Percentiles rank a stretch among this genome's conserved stretches.
Conservation (phyloP, 495 filamentous ascomycete species). For the Ascobolus immersus region DNA sequence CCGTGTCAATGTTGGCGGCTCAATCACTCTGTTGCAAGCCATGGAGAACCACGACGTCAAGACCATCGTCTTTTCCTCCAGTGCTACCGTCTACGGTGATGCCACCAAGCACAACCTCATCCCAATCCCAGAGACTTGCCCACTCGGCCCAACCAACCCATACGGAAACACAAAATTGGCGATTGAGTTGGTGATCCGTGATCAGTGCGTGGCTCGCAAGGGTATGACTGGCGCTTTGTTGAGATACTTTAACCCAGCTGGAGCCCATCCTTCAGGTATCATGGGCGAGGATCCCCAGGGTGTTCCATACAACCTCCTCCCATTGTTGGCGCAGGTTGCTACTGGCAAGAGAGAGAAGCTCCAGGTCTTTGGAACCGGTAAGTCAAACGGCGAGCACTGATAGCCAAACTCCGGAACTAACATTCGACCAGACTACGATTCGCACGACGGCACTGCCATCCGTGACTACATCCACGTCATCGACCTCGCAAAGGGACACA, state of each 20-base stretch:
- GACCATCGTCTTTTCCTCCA: conserved; percentile 96
- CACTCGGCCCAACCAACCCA: conserved; percentile 85
- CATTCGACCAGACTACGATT: conserved; percentile 48
- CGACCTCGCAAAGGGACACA: conserved; percentile 69
- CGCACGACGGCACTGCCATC: conserved; percentile 54
- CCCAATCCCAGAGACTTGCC: conserved; percentile 90
- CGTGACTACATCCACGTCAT: conserved; percentile 63
- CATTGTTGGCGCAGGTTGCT: conserved; percentile 81
- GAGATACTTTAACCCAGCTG: conserved; percentile 93
- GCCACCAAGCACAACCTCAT: conserved; percentile 98
- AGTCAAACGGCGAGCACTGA: conserved; percentile 9
- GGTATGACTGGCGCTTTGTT: conserved; percentile 87
- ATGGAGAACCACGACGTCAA: conserved; percentile 74
- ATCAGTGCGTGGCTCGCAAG: conserved; percentile 68
- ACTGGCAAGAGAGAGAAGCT: conserved; percentile 87
- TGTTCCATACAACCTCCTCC: conserved; percentile 84
- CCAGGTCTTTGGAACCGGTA: conserved; percentile 81
- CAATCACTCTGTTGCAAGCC: conserved; percentile 59
- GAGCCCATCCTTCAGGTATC: conserved; percentile 79
- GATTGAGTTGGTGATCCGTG: conserved; percentile 74
- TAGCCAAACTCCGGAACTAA: conserved; percentile 3
- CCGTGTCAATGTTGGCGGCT: conserved; percentile 82
- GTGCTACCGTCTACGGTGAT: conserved; percentile 92
- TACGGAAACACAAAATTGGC: conserved; percentile 88
- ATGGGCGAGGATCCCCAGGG: conserved; percentile 98